A percentile compares a stretch with the other conserved stretches of the same genome.
Evolutionary conservation across 1,284 basidiomycete species (phyloP).

Genomic region (Pascua guehoae): DNA sequence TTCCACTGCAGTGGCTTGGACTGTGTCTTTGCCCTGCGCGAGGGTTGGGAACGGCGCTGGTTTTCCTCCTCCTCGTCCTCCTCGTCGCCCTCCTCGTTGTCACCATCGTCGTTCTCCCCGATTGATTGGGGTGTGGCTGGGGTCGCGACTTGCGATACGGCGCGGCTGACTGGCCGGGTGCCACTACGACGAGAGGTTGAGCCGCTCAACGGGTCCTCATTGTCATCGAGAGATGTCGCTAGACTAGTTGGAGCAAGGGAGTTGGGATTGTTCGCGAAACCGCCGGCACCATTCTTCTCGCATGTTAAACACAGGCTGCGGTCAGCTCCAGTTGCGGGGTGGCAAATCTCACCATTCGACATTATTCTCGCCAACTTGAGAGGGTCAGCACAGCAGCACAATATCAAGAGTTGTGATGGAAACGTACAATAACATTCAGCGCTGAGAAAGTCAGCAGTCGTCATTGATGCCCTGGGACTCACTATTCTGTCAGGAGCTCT

Average conservation of each 20-base stretch:
- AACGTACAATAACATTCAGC: conserved; percentile 40
- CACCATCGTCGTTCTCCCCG: too few relatives aligned
- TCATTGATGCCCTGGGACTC: conserved; percentile 11
- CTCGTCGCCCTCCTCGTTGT: conserved; percentile 1
- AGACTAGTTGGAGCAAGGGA: too few relatives aligned
- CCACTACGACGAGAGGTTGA: too few relatives aligned
- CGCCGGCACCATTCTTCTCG: conserved; percentile 20
- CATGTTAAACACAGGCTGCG: conserved; percentile 41
- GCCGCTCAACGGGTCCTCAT: too few relatives aligned
- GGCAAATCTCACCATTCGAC: conserved; percentile 33
- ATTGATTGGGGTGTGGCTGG: neutral
- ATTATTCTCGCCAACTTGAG: conserved; percentile 36
- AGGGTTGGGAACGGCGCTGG: conserved; percentile 1
- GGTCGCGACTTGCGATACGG: too few relatives aligned
- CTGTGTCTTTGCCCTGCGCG: conserved; percentile 21
- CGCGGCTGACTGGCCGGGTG: too few relatives aligned
- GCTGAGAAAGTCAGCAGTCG: conserved; percentile 11
- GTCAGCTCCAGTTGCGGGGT: conserved; percentile 4
- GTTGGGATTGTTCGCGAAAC: too few relatives aligned
- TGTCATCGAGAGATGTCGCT: too few relatives aligned
- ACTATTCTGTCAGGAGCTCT: conserved; percentile 48
- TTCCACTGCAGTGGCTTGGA: conserved; percentile 3
- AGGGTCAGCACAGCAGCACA: neutral
- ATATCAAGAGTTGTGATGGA: too few relatives aligned
- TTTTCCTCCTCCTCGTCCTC: conserved; percentile 14